Evolutionary conservation across 805 yeast species (phyloP), one percentile per base, ranked within the genome.

Genomic region (Huiozyma naganishii): DNA sequence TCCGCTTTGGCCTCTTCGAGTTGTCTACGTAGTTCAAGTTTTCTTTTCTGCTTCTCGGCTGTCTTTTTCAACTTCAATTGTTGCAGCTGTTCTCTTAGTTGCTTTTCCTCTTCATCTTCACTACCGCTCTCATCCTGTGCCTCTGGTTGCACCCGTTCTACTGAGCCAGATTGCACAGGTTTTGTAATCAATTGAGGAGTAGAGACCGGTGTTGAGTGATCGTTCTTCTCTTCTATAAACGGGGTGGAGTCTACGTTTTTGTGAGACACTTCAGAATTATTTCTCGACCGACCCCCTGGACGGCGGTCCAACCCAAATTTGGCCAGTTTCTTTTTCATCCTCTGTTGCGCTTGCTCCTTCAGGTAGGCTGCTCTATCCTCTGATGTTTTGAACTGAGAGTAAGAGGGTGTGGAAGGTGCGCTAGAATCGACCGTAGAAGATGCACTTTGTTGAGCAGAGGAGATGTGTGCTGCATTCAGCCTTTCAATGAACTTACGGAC

Each of bases 271-370:
- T 40, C 46, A 32, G 42, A 27, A 11, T 27, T 33, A 7, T 29
- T 36, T 23, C 38, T 33, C 41, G 45, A 45, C 28, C 45, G 41
- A 37, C 46, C 41, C 27, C 37, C 37, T 5, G 40, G 32, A 45
- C 66, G 64, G 57, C 77, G 68, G 23, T 71, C 65, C 46, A 86
- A 74, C 3, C 95, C 95, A 45, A 87, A 70, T 48, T 80, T 83
- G 3, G 94, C 95, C 54, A 87, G 70, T 53, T 87, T 72, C 54
- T 84, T 95, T 48, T 79, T 80, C 96, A 88, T 87, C 62, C 84
- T 75, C 54, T 80, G 79, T 52, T 76, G 76, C 2, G 86, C 86
- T 55, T 84, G 90, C 12, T 87, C 90, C 60, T 85, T 87, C 42
- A 86, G 78, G 54, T 76, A 74, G n/a, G 85, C 82, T 5, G 92